Conservation (phyloP, 2,329 filamentous ascomycete genomes). For the Pseudogymnoascus sp. region DNA sequence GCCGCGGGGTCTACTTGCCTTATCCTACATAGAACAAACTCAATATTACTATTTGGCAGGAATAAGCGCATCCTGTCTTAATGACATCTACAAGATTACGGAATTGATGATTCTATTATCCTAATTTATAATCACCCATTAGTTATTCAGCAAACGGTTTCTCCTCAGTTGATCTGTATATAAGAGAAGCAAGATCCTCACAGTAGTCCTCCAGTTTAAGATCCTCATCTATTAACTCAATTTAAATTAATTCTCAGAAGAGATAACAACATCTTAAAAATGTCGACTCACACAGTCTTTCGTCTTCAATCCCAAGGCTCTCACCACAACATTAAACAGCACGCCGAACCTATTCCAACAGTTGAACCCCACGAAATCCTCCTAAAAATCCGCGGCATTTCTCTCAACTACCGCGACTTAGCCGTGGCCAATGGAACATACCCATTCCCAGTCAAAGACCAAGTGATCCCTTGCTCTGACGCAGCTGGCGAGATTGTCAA, state of each 20-base stretch:
- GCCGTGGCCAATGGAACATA: constrained; percentile 27
- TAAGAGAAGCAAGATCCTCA: neutral
- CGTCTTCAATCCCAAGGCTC: constrained; percentile 11
- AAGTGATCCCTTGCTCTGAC: constrained; percentile 32
- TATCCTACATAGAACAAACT: no score
- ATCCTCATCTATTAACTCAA: neutral
- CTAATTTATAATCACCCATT: neutral
- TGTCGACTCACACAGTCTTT: constrained; percentile 16
- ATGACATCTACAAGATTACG: neutral
- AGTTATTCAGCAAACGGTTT: neutral
- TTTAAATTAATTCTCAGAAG: neutral
- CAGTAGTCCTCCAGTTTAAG: neutral
- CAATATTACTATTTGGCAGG: neutral
- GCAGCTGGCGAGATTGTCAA: constrained; percentile 29
- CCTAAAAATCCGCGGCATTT: constrained; percentile 25
- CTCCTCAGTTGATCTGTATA: neutral
- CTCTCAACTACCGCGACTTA: constrained; percentile 31
- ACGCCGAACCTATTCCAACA: constrained; percentile 23
- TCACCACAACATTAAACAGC: constrained; percentile 20
- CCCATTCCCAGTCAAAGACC: constrained; percentile 27
- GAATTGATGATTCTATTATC: neutral
- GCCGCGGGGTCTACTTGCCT: no score
- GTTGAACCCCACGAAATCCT: constrained; percentile 25
- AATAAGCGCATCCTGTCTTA: neutral
- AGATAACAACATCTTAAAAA: neutral